phyloP scores from a whole-genome alignment of 2,329 filamentous ascomycete genomes.

The Lasiodiplodia gonubiensis region DNA sequence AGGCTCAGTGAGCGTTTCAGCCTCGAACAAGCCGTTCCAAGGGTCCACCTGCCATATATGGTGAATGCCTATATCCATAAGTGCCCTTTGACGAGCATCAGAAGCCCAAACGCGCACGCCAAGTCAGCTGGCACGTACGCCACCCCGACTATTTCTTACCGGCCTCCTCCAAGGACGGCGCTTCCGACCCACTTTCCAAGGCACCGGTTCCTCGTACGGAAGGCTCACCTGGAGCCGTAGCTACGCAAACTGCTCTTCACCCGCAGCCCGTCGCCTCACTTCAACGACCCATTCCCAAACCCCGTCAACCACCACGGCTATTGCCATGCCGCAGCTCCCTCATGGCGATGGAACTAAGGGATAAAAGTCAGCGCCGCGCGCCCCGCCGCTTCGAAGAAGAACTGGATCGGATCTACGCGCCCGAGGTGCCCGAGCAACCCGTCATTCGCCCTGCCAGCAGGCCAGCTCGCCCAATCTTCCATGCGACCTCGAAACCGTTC shows the following conservation, averaged over 20 bases:
- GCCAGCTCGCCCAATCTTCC: neutral
- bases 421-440: neutral
- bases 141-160: neutral
- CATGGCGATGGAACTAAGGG: neutral
- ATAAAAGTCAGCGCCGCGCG: neutral
- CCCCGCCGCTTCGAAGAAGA: constrained; percentile 3
- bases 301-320: neutral
- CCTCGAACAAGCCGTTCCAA: neutral
- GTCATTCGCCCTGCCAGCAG: constrained; percentile 4
- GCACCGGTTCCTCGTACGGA: neutral
- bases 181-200: neutral
- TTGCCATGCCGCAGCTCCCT: neutral
- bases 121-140: neutral
- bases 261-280: neutral
- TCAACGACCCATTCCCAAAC: neutral
- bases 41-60: neutral
- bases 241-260: neutral
- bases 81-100: neutral
- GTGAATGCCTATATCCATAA: neutral
- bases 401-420: constrained; percentile 2
- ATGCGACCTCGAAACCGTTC: neutral
- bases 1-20: too few relatives aligned
- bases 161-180: neutral
- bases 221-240: neutral
- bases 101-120: neutral